These are phyloP conservation scores for Tilletia walkeri DNA, from an alignment of 1,284 basidiomycete species.

Conservation along the genomic window DNA sequence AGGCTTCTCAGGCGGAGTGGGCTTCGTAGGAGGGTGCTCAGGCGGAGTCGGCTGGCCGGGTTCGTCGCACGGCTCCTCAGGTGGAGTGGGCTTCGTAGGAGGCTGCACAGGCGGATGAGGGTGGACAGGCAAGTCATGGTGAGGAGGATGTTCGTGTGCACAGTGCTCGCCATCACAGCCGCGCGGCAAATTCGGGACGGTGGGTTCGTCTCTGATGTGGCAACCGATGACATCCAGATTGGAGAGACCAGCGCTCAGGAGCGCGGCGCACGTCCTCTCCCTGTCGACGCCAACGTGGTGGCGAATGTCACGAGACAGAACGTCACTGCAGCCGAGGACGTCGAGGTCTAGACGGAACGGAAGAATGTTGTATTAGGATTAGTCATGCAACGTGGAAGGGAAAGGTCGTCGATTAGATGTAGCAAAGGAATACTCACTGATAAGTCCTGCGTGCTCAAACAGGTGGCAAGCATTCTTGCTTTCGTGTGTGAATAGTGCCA, in stretches of 20 bases:
- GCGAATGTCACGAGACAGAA: background rate
- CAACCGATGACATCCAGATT: slow-evolving; percentile 4
- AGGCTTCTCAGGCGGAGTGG: no score
- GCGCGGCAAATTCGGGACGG: no score
- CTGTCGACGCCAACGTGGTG: background rate
- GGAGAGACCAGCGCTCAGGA: background rate
- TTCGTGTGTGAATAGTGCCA: background rate
- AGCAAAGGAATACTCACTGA: background rate
- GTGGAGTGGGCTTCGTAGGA: background rate
- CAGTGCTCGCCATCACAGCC: no score
- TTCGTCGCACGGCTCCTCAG: no score
- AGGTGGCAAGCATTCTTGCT: background rate
- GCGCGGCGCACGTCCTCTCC: background rate
- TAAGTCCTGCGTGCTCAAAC: background rate
- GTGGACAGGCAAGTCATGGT: no score
- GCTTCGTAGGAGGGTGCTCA: no score
- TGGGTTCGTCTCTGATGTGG: no score
- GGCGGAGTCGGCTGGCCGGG: background rate
- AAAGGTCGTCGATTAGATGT: no score
- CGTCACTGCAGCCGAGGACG: background rate
- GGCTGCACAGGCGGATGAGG: no score
- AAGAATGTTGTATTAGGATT: background rate
- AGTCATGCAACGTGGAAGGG: background rate
- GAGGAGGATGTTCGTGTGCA: no score
- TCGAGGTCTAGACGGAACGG: background rate